Percentiles rank a stretch among this genome's conserved stretches.
phyloP scores from a whole-genome alignment of 768 basidiomycete species.

The Lactarius vividus region DNA sequence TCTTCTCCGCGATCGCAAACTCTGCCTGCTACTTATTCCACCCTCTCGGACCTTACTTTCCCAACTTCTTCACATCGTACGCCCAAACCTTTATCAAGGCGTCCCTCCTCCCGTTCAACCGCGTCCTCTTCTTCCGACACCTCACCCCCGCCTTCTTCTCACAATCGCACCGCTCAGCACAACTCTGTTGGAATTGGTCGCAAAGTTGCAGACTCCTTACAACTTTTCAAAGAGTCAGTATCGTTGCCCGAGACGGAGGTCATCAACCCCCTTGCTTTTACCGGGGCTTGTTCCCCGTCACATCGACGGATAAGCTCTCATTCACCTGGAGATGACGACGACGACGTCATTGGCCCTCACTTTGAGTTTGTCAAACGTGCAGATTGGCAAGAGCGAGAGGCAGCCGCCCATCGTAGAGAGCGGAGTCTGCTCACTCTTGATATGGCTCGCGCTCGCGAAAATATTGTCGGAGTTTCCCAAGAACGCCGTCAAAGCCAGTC shows the following conservation, averaged over 20 bases:
- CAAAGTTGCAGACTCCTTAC: slow-evolving; percentile 79
- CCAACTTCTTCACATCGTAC: slow-evolving; percentile 23
- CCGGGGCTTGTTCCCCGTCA: slow-evolving; percentile 30
- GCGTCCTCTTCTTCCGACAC: slow-evolving; percentile 35
- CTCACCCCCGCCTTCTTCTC: slow-evolving; percentile 36
- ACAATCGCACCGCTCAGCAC: slow-evolving; percentile 36
- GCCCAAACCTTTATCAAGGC: slow-evolving; percentile 27
- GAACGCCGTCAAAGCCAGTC: slow-evolving; percentile 29
- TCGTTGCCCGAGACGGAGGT: slow-evolving; percentile 38
- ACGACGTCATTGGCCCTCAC: slow-evolving; percentile 61
- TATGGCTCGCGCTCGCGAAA: slow-evolving; percentile 53
- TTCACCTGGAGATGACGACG: slow-evolving; percentile 36
- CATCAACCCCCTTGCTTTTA: slow-evolving; percentile 34
- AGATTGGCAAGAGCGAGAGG: slow-evolving; percentile 81
- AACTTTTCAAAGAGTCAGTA: slow-evolving; percentile 77
- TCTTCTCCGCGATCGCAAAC: slow-evolving; percentile 19
- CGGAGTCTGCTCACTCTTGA: slow-evolving; percentile 62
- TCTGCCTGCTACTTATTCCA: slow-evolving; percentile 14
- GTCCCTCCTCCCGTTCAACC: slow-evolving; percentile 30
- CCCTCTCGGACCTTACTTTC: slow-evolving; percentile 12
- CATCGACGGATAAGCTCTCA: slow-evolving; percentile 37
- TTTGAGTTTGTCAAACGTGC: slow-evolving; percentile 83
- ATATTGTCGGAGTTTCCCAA: slow-evolving; percentile 30
- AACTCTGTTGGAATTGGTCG: slow-evolving; percentile 57
- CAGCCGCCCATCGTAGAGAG: slow-evolving; percentile 65